Conservation (phyloP, 768 basidiomycete species). For the Dentipellis sp. region DNA sequence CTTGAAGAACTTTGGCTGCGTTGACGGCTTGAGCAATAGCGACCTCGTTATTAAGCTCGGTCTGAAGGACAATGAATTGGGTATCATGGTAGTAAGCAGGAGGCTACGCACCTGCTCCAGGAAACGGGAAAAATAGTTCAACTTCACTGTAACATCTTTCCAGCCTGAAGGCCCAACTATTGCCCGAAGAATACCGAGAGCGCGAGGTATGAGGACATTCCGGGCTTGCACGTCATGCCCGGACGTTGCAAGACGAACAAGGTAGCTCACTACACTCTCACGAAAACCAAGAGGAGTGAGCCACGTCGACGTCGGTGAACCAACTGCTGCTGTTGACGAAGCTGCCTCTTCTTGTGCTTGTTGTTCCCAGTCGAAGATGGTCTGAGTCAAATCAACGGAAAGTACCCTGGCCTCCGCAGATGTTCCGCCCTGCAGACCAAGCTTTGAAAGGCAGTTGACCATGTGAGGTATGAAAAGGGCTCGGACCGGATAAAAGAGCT, state of each 20-base stretch:
- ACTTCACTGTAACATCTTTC: conserved; percentile 85
- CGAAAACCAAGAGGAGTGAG: conserved; percentile 69
- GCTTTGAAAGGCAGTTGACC: conserved; percentile 79
- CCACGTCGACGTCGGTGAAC: conserved; percentile 33
- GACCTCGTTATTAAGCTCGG: conserved; percentile 60
- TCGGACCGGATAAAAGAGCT: conserved; percentile 88
- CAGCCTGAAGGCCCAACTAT: conserved; percentile 82
- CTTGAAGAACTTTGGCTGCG: conserved; percentile 81
- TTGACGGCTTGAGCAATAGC: conserved; percentile 63
- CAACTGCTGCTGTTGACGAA: conserved; percentile 3
- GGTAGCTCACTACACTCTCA: conserved; percentile 90
- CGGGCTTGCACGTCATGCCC: conserved; percentile 42
- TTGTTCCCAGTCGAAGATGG: conserved; percentile 93
- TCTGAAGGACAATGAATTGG: conserved; percentile 31
- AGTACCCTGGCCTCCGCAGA: conserved; percentile 76
- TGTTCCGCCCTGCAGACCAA: conserved; percentile 69
- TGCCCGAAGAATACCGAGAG: conserved; percentile 57
- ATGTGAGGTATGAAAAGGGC: conserved; percentile 91
- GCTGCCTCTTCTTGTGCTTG: conserved; percentile 27
- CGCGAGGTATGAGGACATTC: conserved; percentile 46
- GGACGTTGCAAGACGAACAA: conserved; percentile 82
- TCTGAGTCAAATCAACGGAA: conserved; percentile 84
- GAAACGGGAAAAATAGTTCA: conserved; percentile 80
- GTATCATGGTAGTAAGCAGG: background rate
- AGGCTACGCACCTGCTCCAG: conserved; percentile 60